Conservation (phyloP, 73 alveolate genomes). For the Stentor roeselii region DNA sequence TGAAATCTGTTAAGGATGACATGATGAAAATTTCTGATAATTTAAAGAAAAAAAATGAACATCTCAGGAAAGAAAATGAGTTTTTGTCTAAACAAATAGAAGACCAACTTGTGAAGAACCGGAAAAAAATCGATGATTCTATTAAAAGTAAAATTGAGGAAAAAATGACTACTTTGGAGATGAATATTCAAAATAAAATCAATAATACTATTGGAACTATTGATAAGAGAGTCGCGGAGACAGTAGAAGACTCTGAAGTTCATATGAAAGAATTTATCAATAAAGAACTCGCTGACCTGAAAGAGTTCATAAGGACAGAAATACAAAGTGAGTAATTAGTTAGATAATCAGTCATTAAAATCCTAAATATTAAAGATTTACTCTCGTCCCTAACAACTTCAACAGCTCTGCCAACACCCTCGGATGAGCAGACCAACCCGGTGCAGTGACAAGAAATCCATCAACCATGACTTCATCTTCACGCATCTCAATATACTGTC, state of each 20-base stretch:
- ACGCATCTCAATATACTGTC: conserved; percentile 52
- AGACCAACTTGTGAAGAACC: not conserved
- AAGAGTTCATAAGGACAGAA: too few relatives aligned
- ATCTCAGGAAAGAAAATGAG: not conserved
- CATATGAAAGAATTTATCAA: too few relatives aligned
- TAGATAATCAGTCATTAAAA: too few relatives aligned
- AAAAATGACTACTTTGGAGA: not conserved
- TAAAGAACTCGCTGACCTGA: too few relatives aligned
- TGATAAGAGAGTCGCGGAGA: not conserved
- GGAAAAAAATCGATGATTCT: not conserved
- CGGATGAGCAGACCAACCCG: conserved; percentile 89
- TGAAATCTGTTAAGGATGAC: not conserved
- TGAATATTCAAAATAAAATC: not conserved
- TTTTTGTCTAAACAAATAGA: not conserved
- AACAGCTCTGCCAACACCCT: conserved; percentile 65
- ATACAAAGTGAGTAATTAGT: too few relatives aligned
- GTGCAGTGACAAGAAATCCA: conserved; percentile 86
- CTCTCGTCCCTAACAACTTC: conserved; percentile 68
- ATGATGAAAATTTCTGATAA: not conserved
- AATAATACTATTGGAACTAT: too few relatives aligned
- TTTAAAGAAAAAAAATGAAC: not conserved
- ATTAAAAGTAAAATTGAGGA: not conserved
- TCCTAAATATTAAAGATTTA: conserved; percentile 41
- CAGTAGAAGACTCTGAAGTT: too few relatives aligned
- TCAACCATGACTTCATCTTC: conserved; percentile 86